Percentiles rank a stretch among this genome's conserved stretches.
Evolutionary conservation across 1,284 basidiomycete species (phyloP).

Genomic region (Tremellales sp.): DNA sequence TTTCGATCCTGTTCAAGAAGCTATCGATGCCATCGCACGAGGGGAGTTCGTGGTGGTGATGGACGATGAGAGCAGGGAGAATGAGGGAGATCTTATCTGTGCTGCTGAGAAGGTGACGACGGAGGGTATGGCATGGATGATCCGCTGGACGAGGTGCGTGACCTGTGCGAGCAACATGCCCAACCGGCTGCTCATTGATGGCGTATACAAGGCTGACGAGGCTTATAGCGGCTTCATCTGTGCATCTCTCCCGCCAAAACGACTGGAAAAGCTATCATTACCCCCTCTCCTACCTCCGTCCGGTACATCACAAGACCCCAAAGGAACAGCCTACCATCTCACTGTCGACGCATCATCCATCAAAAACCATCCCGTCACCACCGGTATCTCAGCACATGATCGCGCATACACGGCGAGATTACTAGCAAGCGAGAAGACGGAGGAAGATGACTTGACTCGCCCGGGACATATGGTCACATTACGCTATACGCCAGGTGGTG

Average conservation of each 20-base stretch:
- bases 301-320: constrained; percentile 63
- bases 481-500: constrained; percentile 79
- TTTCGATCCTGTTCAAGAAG: constrained; percentile 73
- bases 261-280: constrained; percentile 75
- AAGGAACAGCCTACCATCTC: constrained; percentile 94
- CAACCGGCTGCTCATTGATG: background rate
- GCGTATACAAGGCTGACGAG: background rate
- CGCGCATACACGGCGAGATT: constrained; percentile 80
- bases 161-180: constrained; percentile 3
- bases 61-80: constrained; percentile 90
- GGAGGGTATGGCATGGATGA: constrained; percentile 99
- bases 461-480: constrained; percentile 96
- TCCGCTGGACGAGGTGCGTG: constrained; percentile 84
- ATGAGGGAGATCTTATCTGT: constrained; percentile 90
- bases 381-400: constrained; percentile 96
- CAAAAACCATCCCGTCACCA: constrained; percentile 54
- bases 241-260: constrained; percentile 71
- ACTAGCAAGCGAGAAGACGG: constrained; percentile 59
- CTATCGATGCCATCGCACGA: constrained; percentile 68
- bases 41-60: constrained; percentile 93
- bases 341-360: constrained; percentile 79
- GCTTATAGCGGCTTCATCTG: constrained; percentile 95
- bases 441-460: constrained; percentile 74
- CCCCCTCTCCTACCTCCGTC: constrained; percentile 92
- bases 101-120: constrained; percentile 76